Percentiles rank a stretch among this genome's conserved stretches.
phyloP scores from a whole-genome alignment of 768 basidiomycete species.

The Dioszegia aurantiaca region DNA sequence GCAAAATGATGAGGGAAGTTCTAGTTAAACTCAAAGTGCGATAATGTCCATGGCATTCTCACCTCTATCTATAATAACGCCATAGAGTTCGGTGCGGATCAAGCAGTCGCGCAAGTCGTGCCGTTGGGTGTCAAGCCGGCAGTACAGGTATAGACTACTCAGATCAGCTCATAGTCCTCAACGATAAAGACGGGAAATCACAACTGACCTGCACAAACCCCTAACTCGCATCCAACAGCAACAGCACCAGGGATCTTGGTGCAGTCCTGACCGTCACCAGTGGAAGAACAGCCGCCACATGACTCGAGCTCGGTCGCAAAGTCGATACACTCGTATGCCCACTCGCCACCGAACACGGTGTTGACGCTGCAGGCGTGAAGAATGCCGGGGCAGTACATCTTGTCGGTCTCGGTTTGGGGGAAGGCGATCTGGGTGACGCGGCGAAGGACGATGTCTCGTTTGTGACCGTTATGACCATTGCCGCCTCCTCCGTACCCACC shows the following conservation, averaged over 20 bases:
- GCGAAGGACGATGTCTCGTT: slow-evolving; percentile 24
- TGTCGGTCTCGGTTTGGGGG: slow-evolving; percentile 38
- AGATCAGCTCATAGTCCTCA: background rate
- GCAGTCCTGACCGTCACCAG: slow-evolving; percentile 46
- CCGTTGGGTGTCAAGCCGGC: slow-evolving; percentile 36
- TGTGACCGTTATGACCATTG: too few species aligned
- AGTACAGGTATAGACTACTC: slow-evolving; percentile 39
- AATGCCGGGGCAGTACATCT: slow-evolving; percentile 46
- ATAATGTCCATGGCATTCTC: too few species aligned
- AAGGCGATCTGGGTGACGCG: slow-evolving; percentile 22
- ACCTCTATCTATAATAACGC: too few species aligned
- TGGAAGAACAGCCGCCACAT: slow-evolving; percentile 46
- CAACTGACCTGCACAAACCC: slow-evolving; percentile 38
- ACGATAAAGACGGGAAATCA: background rate
- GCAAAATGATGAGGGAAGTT: too few species aligned
- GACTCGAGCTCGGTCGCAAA: slow-evolving; percentile 43
- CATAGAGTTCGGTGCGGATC: background rate
- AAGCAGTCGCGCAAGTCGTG: slow-evolving; percentile 30
- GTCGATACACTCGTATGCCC: slow-evolving; percentile 51
- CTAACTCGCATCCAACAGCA: slow-evolving; percentile 40
- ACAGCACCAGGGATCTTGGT: slow-evolving; percentile 37
- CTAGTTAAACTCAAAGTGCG: too few species aligned
- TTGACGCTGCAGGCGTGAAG: slow-evolving; percentile 41
- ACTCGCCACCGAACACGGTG: slow-evolving; percentile 33
- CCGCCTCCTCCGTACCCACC: too few species aligned